Conservation (phyloP, 2,329 filamentous ascomycete genomes). For the Ophiostoma perfectum region DNA sequence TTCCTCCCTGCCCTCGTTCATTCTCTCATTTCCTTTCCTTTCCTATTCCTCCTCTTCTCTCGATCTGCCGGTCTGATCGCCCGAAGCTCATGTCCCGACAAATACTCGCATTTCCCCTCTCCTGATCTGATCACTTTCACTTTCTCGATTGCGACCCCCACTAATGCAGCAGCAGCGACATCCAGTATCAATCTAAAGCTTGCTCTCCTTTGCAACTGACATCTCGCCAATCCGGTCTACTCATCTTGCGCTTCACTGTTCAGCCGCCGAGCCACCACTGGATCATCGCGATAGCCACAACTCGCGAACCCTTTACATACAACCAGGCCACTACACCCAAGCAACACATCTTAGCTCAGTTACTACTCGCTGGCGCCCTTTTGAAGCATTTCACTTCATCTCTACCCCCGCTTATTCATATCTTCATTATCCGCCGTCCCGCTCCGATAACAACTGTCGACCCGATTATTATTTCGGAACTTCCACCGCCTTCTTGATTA, state of each 20-base stretch:
- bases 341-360: neutral
- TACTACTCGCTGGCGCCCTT: neutral
- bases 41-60: neutral
- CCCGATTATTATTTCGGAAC: constrained; percentile 10
- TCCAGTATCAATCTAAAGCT: neutral
- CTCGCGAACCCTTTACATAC: neutral
- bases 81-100: neutral
- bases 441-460: constrained; percentile 15
- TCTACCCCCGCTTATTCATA: constrained; percentile 5
- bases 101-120: neutral
- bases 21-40: neutral
- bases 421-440: constrained; percentile 10
- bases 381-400: neutral
- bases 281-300: neutral
- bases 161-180: neutral
- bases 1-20: constrained; percentile 20
- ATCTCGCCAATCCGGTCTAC: neutral
- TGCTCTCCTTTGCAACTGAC: neutral
- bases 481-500: constrained; percentile 25
- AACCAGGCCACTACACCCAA: neutral
- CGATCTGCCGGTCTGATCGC: constrained; percentile 1
- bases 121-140: neutral
- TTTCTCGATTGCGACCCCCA: neutral
- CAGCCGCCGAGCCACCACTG: neutral
- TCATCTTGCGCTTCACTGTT: neutral